phyloP scores from a whole-genome alignment of 2,329 filamentous ascomycete species.

The Epichloe amarillans region DNA sequence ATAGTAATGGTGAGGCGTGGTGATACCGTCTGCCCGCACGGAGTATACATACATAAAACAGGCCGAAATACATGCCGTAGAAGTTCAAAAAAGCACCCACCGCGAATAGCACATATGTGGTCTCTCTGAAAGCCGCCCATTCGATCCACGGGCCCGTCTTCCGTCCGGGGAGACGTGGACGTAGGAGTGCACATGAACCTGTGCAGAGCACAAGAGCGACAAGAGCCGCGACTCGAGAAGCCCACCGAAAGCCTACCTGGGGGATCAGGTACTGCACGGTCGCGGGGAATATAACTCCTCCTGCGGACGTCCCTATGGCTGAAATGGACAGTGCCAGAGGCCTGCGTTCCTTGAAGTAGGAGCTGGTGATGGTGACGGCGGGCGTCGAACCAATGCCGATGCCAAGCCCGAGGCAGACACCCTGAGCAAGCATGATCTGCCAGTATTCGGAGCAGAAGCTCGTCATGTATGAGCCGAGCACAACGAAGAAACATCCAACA shows the following conservation, averaged over 20 bases:
- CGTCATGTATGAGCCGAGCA: conserved; percentile 35
- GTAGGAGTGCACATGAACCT: conserved; percentile 25
- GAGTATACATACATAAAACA: conserved; percentile 23
- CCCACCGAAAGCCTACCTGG: conserved; percentile 47
- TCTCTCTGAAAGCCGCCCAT: conserved; percentile 41
- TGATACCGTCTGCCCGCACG: no score
- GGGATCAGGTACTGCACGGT: conserved; percentile 44
- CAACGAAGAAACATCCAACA: conserved; percentile 26
- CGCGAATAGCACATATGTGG: conserved; percentile 39
- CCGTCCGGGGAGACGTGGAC: conserved; percentile 33
- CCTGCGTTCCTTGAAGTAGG: conserved; percentile 45
- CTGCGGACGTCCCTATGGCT: conserved; percentile 43
- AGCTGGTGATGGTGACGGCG: conserved; percentile 44
- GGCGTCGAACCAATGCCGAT: conserved; percentile 45
- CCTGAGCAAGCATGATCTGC: conserved; percentile 41
- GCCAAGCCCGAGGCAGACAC: conserved; percentile 37
- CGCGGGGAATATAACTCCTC: conserved; percentile 42
- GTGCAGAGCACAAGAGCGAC: conserved; percentile 36
- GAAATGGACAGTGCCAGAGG: conserved; percentile 47
- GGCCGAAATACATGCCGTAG: conserved; percentile 25
- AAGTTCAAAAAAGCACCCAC: conserved; percentile 33
- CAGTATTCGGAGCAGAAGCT: conserved; percentile 33
- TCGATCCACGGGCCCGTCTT: conserved; percentile 40
- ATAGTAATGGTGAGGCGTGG: no score
- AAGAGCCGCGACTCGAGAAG: conserved; percentile 51